Base-by-base conservation (phyloP, 768 basidiomycete genomes). In the Amanita fuliginea region DNA sequence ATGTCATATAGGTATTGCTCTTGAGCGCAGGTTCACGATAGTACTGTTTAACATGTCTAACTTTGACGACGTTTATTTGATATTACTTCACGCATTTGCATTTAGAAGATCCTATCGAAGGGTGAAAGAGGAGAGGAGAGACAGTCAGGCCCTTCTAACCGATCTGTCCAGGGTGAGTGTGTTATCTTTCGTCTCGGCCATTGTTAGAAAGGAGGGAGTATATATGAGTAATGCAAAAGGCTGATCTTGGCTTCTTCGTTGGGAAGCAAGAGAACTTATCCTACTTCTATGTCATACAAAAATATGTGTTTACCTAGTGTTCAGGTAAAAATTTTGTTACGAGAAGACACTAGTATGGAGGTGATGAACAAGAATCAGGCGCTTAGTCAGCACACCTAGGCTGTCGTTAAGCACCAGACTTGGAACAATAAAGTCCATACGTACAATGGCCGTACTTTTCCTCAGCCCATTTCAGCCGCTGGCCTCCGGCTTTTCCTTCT, bases 91-190 rank as follows among this genome's bases (percentile, higher is more conserved):
- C 32, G 4, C 30, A 32, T 11, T 32, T 32, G 32, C 32, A 32
- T 32, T 32, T 11, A 13, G 32, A 32, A 22, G 34, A 30, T 6
- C 18, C 55, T 46, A 49, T 51, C 37, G 42, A 50, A 51, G 47
- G 51, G 40, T 42, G 42, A 30, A 41, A 45, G 6, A 24, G 44
- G 33, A 47, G 35, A 36, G 3, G 4, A 22, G 22, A 22, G 2
- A 22, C 30, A 49, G 34, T 21, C 18, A 44, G 19, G 44, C 22
- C 51, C 26, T 40, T 57, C 68, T 50, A 61, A 86, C 87, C 89
- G 76, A 58, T 88, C 86, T 49, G 81, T 87, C 88, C 88, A 90
- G n/a, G 88, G 81, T 0, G 88, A 86, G 56, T 81, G 75, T 10
- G 76, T 81, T 18, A 75, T 72, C 7, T 80, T 72, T 69, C 47